These are phyloP conservation scores for Suhomyces canberraensis DNA, from an alignment of 805 yeast species.

Conservation along the genomic window DNA sequence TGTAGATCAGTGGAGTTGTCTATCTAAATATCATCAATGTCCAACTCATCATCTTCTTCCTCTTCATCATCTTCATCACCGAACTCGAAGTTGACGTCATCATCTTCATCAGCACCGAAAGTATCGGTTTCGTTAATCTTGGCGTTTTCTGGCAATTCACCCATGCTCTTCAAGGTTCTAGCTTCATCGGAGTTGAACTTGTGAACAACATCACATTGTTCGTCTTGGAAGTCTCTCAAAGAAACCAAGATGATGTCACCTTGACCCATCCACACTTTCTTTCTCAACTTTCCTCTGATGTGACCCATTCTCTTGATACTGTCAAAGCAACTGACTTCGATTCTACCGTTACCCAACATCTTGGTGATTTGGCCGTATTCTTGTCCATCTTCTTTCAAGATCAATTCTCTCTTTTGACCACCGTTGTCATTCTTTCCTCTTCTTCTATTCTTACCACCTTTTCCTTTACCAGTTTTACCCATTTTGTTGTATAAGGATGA, in stretches of 20 bases:
- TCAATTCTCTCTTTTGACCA: conserved; percentile 90
- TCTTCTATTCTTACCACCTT: conserved; percentile 93
- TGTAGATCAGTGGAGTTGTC: too few relatives aligned
- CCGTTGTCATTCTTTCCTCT: conserved; percentile 96
- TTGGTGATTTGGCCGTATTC: conserved; percentile 97
- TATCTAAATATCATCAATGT: conserved; percentile 87
- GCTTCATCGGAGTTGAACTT: conserved; percentile 98
- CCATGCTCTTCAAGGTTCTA: conserved; percentile 88
- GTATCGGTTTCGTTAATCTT: conserved; percentile 97
- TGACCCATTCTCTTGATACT: conserved; percentile 93
- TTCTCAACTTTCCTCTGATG: conserved; percentile 97
- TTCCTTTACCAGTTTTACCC: conserved; percentile 76
- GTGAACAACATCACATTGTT: conserved; percentile 95
- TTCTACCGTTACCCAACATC: conserved; percentile 98
- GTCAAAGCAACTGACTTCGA: conserved; percentile 93
- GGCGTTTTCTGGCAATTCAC: conserved; percentile 96
- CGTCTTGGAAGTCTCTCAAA: conserved; percentile 97
- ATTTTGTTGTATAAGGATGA: conserved; percentile 26
- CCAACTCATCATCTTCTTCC: conserved; percentile 69
- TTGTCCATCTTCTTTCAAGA: conserved; percentile 92
- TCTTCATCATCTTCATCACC: conserved; percentile 87
- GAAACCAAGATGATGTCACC: conserved; percentile 97
- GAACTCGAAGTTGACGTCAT: conserved; percentile 96
- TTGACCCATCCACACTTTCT: conserved; percentile 99
- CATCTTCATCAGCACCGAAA: conserved; percentile 94